Percentiles rank a stretch among this genome's conserved stretches.
These are phyloP conservation scores for Mucor sp. DNA, from an alignment of 371 early-diverging fungal species.

Conservation along the genomic window DNA sequence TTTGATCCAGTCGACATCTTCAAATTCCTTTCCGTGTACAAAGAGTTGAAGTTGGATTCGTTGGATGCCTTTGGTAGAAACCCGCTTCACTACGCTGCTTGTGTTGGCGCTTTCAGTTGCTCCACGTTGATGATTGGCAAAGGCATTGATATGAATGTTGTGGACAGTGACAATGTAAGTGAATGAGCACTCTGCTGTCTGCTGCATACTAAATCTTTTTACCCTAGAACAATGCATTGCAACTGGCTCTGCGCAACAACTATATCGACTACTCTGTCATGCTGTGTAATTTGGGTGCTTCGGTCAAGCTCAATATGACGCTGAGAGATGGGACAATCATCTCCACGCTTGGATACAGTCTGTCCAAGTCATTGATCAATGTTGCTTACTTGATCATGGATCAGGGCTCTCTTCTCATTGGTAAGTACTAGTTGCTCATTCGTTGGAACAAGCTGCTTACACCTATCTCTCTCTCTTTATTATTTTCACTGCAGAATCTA, in stretches of 20 bases:
- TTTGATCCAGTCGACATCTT: constrained; percentile 64
- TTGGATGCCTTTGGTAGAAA: constrained; percentile 50
- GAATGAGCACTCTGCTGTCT: background rate
- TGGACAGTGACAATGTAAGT: constrained; percentile 53
- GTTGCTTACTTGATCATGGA: constrained; percentile 59
- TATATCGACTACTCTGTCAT: constrained; percentile 60
- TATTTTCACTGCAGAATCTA: constrained; percentile 26
- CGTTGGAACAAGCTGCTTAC: background rate
- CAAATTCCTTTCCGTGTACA: constrained; percentile 30
- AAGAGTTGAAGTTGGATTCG: constrained; percentile 26
- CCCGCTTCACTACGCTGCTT: constrained; percentile 64
- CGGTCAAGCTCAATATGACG: constrained; percentile 23
- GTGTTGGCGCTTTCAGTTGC: constrained; percentile 60
- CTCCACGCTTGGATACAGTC: constrained; percentile 41
- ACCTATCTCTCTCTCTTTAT: background rate
- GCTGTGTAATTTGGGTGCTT: constrained; percentile 53
- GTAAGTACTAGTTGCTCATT: constrained; percentile 24
- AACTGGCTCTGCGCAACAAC: constrained; percentile 48
- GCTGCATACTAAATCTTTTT: background rate
- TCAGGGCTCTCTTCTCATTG: constrained; percentile 26
- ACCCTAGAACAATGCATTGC: constrained; percentile 48
- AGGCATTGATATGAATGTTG: constrained; percentile 35
- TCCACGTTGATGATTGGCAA: constrained; percentile 42
- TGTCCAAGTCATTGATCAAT: constrained; percentile 52
- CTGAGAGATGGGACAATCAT: constrained; percentile 30